Percentiles rank a stretch among this genome's conserved stretches.
phyloP scores from a whole-genome alignment of 2,329 filamentous ascomycete species.

The Cryphonectria radicalis region DNA sequence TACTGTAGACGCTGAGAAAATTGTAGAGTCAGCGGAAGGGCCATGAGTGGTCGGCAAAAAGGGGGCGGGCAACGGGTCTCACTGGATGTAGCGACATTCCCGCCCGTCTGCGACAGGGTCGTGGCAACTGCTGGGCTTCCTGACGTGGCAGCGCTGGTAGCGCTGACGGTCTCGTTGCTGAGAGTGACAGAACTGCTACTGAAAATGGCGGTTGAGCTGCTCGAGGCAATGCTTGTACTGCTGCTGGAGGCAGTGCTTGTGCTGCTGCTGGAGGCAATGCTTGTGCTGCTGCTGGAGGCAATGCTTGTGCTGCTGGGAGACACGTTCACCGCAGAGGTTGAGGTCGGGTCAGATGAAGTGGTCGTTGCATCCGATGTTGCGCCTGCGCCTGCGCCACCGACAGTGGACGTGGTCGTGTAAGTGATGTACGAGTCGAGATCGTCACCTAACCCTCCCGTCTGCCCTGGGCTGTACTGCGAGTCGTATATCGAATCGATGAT shows the following conservation, averaged over 20 bases:
- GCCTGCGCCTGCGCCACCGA: background rate
- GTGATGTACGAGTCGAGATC: slow-evolving; percentile 16
- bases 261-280: background rate
- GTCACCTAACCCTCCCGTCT: slow-evolving; percentile 9
- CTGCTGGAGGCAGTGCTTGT: too few species aligned
- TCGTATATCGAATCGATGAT: slow-evolving; percentile 10
- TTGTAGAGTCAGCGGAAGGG: background rate
- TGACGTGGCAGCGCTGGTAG: background rate
- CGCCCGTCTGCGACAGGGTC: background rate
- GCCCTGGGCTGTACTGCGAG: slow-evolving; percentile 10
- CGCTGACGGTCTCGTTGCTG: slow-evolving; percentile 1
- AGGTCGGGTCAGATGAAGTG: background rate
- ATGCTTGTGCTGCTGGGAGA: background rate
- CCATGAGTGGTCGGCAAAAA: too few species aligned
- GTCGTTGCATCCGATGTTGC: slow-evolving; percentile 3
- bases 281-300: background rate
- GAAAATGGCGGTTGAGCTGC: background rate
- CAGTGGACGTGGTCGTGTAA: slow-evolving; percentile 7
- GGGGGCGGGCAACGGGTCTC: background rate
- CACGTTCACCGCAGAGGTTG: background rate
- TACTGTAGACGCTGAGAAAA: background rate
- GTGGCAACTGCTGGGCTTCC: background rate
- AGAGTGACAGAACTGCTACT: background rate
- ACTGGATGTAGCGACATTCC: slow-evolving; percentile 9
- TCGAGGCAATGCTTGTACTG: too few species aligned